A percentile compares a stretch with the other conserved stretches of the same genome.
These are phyloP conservation scores for Echium plantagineum DNA, from an alignment of 257 asterid species.

Conservation along the genomic window DNA sequence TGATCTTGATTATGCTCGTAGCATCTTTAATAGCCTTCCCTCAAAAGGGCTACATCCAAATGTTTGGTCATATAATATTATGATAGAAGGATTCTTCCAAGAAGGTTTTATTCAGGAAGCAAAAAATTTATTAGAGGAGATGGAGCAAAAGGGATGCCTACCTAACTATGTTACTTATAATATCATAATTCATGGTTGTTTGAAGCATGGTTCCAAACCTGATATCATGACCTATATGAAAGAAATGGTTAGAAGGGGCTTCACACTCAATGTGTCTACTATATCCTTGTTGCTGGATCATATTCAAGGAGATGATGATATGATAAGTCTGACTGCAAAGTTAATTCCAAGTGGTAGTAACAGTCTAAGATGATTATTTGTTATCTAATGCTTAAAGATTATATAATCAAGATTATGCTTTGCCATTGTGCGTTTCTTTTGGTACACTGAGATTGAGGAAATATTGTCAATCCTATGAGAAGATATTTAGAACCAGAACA, in stretches of 20 bases:
- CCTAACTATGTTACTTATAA: constrained; percentile 1
- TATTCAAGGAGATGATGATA: no score
- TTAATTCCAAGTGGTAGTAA: no score
- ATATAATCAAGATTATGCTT: not conserved
- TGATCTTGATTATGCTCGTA: no score
- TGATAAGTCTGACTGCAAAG: no score
- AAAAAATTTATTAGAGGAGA: not conserved
- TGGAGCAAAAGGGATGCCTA: constrained; percentile 4
- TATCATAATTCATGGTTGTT: constrained; percentile 1
- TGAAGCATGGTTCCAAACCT: no score
- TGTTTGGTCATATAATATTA: not conserved
- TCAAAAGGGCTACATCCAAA: no score
- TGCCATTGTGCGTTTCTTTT: not conserved
- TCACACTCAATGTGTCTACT: not conserved
- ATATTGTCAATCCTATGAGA: constrained; percentile 26
- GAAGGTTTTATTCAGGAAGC: not conserved
- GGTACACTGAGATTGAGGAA: constrained; percentile 59
- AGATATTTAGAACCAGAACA: constrained; percentile 27
- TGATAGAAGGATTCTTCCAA: constrained; percentile 5
- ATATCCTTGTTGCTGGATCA: no score
- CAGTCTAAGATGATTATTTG: no score
- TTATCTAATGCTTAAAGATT: no score
- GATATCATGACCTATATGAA: not conserved
- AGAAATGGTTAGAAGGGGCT: constrained; percentile 3
- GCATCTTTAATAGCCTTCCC: no score